Evolutionary conservation across 1,139 yeast genomes (phyloP).

Genomic region (Candida sojae): DNA sequence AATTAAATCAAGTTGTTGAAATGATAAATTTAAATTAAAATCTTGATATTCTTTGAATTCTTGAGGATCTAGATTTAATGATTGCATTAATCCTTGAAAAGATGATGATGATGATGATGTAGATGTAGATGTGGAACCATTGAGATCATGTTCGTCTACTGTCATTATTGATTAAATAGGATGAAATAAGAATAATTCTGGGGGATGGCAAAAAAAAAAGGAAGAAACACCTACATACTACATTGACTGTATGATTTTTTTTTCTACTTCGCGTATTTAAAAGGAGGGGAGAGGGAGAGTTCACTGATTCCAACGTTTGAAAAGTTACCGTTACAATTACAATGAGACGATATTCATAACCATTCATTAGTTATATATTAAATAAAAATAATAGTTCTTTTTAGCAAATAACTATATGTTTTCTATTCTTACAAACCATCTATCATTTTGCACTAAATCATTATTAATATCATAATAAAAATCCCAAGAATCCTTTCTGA

Average conservation of each 20-base stretch:
- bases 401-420: background rate
- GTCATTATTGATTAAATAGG: conserved; percentile 11
- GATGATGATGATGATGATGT: too few species aligned
- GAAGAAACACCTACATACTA: too few species aligned
- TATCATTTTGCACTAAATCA: conserved; percentile 20
- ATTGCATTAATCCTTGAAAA: conserved; percentile 35
- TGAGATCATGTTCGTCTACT: conserved; percentile 16
- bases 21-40: conserved; percentile 20
- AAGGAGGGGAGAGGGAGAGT: too few species aligned
- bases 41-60: conserved; percentile 23
- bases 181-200: too few species aligned
- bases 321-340: too few species aligned
- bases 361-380: too few species aligned
- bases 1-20: conserved; percentile 28
- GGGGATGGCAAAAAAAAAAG: too few species aligned
- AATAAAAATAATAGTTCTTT: too few species aligned
- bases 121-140: conserved; percentile 8
- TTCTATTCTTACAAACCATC: conserved; percentile 24
- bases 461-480: conserved; percentile 35
- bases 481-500: conserved; percentile 45
- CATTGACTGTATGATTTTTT: too few species aligned
- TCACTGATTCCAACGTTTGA: too few species aligned
- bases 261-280: too few species aligned
- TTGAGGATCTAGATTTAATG: conserved; percentile 34
- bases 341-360: too few species aligned